Conservation (phyloP, 2,329 filamentous ascomycete genomes). For the Verticillium isaacii region DNA sequence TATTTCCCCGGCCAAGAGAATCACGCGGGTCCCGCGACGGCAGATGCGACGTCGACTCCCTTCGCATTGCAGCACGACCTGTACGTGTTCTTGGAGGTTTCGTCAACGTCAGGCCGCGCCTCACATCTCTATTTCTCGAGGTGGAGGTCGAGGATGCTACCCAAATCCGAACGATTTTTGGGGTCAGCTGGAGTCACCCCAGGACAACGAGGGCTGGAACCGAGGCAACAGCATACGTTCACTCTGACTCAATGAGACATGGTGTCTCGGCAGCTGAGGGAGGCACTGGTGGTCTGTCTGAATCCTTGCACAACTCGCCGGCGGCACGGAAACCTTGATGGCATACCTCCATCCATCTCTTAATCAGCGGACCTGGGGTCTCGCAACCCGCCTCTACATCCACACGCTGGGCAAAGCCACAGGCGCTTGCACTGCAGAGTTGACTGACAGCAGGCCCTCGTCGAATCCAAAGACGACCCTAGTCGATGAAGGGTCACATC, state of each 20-base stretch:
- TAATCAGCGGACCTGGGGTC: not conserved
- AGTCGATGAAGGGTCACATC: not conserved
- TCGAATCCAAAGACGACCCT: not conserved
- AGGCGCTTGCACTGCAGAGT: not conserved
- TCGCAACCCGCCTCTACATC: not conserved
- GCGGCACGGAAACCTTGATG: not conserved
- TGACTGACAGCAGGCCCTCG: not conserved
- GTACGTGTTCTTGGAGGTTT: not conserved
- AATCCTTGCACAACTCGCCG: not conserved
- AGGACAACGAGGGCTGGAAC: too few species aligned
- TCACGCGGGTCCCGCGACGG: not conserved
- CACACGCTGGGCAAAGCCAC: not conserved
- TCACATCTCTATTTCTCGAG: too few species aligned
- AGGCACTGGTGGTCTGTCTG: too few species aligned
- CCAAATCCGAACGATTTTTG: too few species aligned
- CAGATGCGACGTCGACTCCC: not conserved
- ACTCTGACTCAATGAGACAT: too few species aligned
- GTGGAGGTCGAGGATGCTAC: too few species aligned
- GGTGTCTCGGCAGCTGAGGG: too few species aligned
- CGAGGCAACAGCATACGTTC: too few species aligned
- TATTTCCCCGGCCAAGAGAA: not conserved
- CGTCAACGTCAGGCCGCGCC: too few species aligned
- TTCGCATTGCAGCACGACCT: not conserved
- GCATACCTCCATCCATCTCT: not conserved
- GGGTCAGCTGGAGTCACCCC: too few species aligned